Evolutionary conservation across 805 yeast species (phyloP).

Genomic region (Metschnikowia vanudenii): DNA sequence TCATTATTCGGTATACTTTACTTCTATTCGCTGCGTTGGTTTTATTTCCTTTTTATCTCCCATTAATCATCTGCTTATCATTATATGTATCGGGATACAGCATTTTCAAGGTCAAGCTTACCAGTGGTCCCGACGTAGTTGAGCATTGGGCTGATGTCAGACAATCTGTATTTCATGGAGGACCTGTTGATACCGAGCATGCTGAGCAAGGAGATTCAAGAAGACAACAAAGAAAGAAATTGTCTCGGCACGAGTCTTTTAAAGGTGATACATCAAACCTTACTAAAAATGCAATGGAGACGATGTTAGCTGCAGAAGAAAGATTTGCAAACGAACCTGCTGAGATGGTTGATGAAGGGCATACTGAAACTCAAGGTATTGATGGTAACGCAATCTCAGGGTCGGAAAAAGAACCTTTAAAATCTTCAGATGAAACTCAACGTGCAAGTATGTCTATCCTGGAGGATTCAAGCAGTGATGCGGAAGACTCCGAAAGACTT

Average conservation of each 20-base stretch:
- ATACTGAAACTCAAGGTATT: conserved; percentile 14
- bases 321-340: conserved; percentile 19
- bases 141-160: conserved; percentile 37
- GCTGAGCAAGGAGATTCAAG: conserved; percentile 31
- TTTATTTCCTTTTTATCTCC: conserved; percentile 51
- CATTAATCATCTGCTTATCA: conserved; percentile 39
- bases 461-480: conserved; percentile 3
- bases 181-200: conserved; percentile 31
- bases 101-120: conserved; percentile 34
- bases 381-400: conserved; percentile 5
- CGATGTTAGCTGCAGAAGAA: conserved; percentile 38
- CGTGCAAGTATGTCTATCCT: neutral
- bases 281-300: conserved; percentile 36
- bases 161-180: conserved; percentile 31
- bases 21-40: conserved; percentile 27
- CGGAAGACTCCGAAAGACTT: neutral
- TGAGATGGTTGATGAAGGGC: conserved; percentile 10
- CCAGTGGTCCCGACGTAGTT: conserved; percentile 24
- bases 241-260: conserved; percentile 34
- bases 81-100: conserved; percentile 40
- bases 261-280: conserved; percentile 42
- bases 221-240: conserved; percentile 27
- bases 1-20: conserved; percentile 24
- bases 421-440: neutral
- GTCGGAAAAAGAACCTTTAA: neutral